A percentile compares a stretch with the other conserved stretches of the same genome.
phyloP scores from a whole-genome alignment of 2,329 filamentous ascomycete genomes.

The Hypoxylon sp. region DNA sequence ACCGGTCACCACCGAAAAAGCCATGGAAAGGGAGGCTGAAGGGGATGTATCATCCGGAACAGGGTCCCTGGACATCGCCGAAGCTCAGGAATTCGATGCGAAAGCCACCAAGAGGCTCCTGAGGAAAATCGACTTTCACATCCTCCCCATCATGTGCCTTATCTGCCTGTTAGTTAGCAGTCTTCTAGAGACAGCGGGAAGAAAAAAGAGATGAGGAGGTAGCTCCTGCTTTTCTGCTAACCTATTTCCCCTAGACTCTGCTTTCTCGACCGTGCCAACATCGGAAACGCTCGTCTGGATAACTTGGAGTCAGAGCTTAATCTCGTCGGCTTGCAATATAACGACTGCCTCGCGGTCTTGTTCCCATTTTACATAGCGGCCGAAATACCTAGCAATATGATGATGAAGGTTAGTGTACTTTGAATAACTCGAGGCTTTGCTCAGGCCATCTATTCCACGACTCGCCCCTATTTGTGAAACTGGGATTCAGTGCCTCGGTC shows the following conservation, averaged over 20 bases:
- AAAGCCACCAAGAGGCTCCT: conserved; percentile 64
- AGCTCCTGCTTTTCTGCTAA: conserved; percentile 55
- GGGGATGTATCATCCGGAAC: conserved; percentile 1
- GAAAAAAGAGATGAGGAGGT: neutral
- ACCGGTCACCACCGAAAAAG: neutral
- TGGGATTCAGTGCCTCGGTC: too few species aligned
- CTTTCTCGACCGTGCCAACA: conserved; percentile 66
- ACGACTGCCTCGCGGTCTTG: conserved; percentile 71
- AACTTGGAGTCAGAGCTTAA: conserved; percentile 55
- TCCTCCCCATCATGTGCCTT: conserved; percentile 71
- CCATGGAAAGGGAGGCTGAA: neutral
- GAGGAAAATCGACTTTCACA: conserved; percentile 65
- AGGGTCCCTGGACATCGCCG: conserved; percentile 9
- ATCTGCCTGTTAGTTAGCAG: conserved; percentile 62
- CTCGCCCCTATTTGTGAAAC: too few species aligned
- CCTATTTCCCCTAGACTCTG: conserved; percentile 17
- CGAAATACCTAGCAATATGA: conserved; percentile 73
- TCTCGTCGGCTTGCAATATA: conserved; percentile 70
- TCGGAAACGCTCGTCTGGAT: conserved; percentile 59
- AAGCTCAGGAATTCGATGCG: conserved; percentile 48
- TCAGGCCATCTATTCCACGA: neutral
- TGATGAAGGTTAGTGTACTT: conserved; percentile 70
- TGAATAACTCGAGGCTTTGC: neutral
- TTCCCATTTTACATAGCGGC: conserved; percentile 78
- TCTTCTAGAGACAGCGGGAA: neutral